Evolutionary conservation across 2,329 filamentous ascomycete genomes (phyloP), one percentile per base, ranked within the genome.

Genomic region (Zelopaecilomyces penicillatus): DNA sequence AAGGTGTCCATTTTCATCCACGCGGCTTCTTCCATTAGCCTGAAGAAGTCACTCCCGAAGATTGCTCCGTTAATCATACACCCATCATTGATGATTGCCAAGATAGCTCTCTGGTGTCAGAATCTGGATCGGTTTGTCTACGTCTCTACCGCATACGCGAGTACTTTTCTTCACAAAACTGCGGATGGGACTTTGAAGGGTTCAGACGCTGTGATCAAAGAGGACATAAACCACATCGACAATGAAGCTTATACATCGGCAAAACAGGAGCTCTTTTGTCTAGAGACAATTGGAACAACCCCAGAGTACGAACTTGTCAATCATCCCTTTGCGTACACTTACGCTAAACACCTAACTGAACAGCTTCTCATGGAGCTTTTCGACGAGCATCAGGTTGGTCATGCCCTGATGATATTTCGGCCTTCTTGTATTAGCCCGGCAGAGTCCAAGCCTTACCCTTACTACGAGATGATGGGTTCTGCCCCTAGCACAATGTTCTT

Each of bases 1-100:
- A 33, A 39, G 10, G 42, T 33, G 3, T 39, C 42, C 30, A 39
- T 44, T 9, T 39, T 44, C 30, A 38, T 44, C 6, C 42, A 44
- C 19, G 42, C 28, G 28, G 36, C 42, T 6, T 44, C 42, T 27
- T 39, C 35, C 5, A 39, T 44, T 4, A 39, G 39, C 10, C 36
- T 44, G 8, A 44, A 37, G 29, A 32, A 10, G 10, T 9, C 10
- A 5, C 12, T 44, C 11, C 7, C 11, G 11, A 8, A 34, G 26
- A 32, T 44, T 10, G 42, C 42, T 6, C 8, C 32, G 10, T 27
- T 19, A 5, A n/a, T 44, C 6, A 26, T 44, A 8, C 30, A 39
- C 19, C 35, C 35, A 3, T 39, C 36, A 10, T n/a, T 44, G 5
- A 33, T 28, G 7, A 27, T 39, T 11, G 36, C 36, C 5, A 39